Percentiles rank a stretch among this genome's conserved stretches.
Evolutionary conservation across 352 stramenopile genomes (phyloP).

Genomic region (Aphanomyces stellatus): DNA sequence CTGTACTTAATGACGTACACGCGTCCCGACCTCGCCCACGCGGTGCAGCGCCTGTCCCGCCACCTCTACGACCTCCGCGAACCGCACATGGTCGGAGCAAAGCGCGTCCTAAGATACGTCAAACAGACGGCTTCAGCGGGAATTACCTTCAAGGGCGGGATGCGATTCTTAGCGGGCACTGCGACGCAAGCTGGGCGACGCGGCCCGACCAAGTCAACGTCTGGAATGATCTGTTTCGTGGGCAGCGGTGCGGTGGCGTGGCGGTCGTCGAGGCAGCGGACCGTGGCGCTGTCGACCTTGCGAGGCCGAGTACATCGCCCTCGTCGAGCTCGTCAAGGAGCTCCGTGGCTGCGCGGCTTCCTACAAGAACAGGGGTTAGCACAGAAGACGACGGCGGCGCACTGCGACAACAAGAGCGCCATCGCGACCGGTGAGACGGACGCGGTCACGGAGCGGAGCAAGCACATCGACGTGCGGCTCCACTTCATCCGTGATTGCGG

Average conservation of each 20-base stretch:
- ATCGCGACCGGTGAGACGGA: slow-evolving; percentile 3
- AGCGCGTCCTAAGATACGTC: not conserved
- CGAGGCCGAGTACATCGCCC: slow-evolving; percentile 23
- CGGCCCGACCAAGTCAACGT: slow-evolving; percentile 7
- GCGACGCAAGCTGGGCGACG: slow-evolving; percentile 5
- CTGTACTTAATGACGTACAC: slow-evolving; percentile 22
- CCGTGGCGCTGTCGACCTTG: slow-evolving; percentile 20
- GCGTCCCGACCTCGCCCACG: slow-evolving; percentile 21
- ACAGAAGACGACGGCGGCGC: slow-evolving; percentile 13
- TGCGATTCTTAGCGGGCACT: not conserved
- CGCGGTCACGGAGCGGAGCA: slow-evolving; percentile 16
- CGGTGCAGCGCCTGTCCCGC: no score
- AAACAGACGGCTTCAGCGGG: not conserved
- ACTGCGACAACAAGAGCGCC: slow-evolving; percentile 19
- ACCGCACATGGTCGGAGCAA: not conserved
- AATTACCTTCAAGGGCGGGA: not conserved
- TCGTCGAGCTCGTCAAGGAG: slow-evolving; percentile 17
- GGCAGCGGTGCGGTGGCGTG: not conserved
- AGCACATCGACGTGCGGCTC: slow-evolving; percentile 24
- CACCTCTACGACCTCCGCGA: not conserved
- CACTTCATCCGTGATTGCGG: no score
- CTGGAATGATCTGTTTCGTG: not conserved
- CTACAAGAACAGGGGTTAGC: slow-evolving; percentile 8
- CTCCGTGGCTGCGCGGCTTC: slow-evolving; percentile 6
- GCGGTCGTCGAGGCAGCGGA: not conserved